These are phyloP conservation scores for Dichomitus squalens DNA, from an alignment of 1,284 basidiomycete species.

Conservation along the genomic window DNA sequence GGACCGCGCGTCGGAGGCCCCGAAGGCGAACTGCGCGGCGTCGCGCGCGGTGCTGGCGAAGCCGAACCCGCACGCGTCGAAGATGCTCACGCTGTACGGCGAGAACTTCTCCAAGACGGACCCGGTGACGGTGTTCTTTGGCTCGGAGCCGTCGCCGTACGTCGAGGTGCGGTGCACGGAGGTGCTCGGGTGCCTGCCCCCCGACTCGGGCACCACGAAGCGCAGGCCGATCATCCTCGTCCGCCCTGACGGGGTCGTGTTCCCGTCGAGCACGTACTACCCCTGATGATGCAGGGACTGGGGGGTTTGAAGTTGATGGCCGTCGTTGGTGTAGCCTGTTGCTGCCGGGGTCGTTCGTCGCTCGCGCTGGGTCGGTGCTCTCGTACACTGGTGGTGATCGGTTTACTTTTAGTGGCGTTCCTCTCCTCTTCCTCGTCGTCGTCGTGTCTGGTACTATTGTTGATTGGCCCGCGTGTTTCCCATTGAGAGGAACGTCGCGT, in stretches of 20 bases:
- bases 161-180: conserved; percentile 90
- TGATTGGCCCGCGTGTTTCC: background rate
- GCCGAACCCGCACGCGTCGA: conserved; percentile 69
- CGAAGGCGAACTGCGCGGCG: conserved; percentile 64
- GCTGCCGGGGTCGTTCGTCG: conserved; percentile 6
- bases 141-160: conserved; percentile 82
- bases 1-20: conserved; percentile 75
- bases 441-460: background rate
- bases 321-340: conserved; percentile 25
- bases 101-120: conserved; percentile 86
- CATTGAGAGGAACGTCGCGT: background rate
- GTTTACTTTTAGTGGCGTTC: background rate
- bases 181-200: conserved; percentile 80
- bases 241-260: conserved; percentile 87
- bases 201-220: conserved; percentile 62
- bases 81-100: conserved; percentile 86
- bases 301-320: background rate
- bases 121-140: conserved; percentile 84
- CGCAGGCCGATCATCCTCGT: conserved; percentile 84
- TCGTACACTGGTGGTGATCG: conserved; percentile 7
- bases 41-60: conserved; percentile 70
- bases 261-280: conserved; percentile 87
- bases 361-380: background rate
- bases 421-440: conserved; percentile 9
- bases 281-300: conserved; percentile 44